Evolutionary conservation across 495 filamentous ascomycete species (phyloP).

Genomic region (Parathielavia hyrcaniae): DNA sequence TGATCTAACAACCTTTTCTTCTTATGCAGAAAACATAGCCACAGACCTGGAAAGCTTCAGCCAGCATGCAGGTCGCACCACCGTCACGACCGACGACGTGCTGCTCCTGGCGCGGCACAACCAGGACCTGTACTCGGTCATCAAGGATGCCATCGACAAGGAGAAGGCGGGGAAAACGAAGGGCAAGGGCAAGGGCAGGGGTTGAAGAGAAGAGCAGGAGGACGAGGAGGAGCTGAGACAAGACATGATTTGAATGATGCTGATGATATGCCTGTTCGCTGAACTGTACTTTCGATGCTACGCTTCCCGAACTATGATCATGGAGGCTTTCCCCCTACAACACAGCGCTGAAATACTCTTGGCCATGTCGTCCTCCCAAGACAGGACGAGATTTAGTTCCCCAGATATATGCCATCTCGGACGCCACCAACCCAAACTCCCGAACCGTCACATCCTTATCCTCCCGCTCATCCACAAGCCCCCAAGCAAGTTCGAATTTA

Average conservation of each 20-base stretch:
- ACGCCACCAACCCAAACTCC: neutral
- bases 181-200: conserved; percentile 18
- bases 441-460: neutral
- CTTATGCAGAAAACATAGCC: conserved; percentile 58
- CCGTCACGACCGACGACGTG: conserved; percentile 78
- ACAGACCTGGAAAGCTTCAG: conserved; percentile 77
- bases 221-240: neutral
- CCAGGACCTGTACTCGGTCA: conserved; percentile 67
- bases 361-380: too few species aligned
- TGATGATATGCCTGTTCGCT: neutral
- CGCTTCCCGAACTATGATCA: neutral
- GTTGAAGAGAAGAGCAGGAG: neutral
- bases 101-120: conserved; percentile 81
- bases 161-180: conserved; percentile 42
- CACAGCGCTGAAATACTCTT: too few species aligned
- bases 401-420: too few species aligned
- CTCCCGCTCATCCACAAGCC: neutral
- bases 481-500: neutral
- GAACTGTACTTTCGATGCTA: neutral
- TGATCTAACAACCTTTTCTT: neutral
- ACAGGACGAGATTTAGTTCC: too few species aligned
- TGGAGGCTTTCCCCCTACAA: neutral
- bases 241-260: too few species aligned
- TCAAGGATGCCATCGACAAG: conserved; percentile 60
- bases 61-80: conserved; percentile 77